A percentile compares a stretch with the other conserved stretches of the same genome.
phyloP scores from a whole-genome alignment of 2,329 filamentous ascomycete species.

The Penicillium expansum region DNA sequence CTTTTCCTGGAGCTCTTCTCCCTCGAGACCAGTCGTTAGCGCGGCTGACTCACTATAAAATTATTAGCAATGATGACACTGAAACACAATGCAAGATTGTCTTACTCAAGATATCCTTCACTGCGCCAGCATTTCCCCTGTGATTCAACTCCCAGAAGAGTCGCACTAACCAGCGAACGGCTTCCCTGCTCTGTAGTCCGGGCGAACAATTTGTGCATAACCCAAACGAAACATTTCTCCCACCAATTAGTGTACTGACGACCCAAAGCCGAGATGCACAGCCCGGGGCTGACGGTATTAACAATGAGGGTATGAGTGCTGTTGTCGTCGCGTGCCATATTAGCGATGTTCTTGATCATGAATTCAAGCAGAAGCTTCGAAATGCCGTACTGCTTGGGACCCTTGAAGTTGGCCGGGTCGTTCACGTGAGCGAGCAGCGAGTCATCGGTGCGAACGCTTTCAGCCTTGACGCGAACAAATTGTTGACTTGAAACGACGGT shows the following conservation, averaged over 20 bases:
- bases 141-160: slow-evolving; percentile 42
- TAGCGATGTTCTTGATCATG: slow-evolving; percentile 40
- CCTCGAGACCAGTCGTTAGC: slow-evolving; percentile 34
- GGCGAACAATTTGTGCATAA: slow-evolving; percentile 41
- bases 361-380: slow-evolving; percentile 47
- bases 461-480: slow-evolving; percentile 33
- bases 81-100: not conserved
- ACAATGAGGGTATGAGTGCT: slow-evolving; percentile 43
- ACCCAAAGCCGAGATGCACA: slow-evolving; percentile 44
- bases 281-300: slow-evolving; percentile 46
- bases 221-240: slow-evolving; percentile 33
- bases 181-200: slow-evolving; percentile 46
- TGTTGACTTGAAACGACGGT: slow-evolving; percentile 47
- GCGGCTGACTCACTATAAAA: slow-evolving; percentile 33
- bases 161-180: slow-evolving; percentile 44
- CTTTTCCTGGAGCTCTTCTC: slow-evolving; percentile 36
- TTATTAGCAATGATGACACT: slow-evolving; percentile 15
- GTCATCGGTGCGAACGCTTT: slow-evolving; percentile 31
- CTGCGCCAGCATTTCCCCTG: slow-evolving; percentile 47
- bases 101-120: slow-evolving; percentile 40
- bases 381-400: slow-evolving; percentile 39
- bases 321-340: slow-evolving; percentile 29
- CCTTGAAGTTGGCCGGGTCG: slow-evolving; percentile 27
- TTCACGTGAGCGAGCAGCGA: slow-evolving; percentile 38
- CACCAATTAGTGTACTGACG: slow-evolving; percentile 41